Percentiles rank a stretch among this genome's conserved stretches.
Evolutionary conservation across 2,329 filamentous ascomycete species (phyloP).

Genomic region (Fusarium palustre): DNA sequence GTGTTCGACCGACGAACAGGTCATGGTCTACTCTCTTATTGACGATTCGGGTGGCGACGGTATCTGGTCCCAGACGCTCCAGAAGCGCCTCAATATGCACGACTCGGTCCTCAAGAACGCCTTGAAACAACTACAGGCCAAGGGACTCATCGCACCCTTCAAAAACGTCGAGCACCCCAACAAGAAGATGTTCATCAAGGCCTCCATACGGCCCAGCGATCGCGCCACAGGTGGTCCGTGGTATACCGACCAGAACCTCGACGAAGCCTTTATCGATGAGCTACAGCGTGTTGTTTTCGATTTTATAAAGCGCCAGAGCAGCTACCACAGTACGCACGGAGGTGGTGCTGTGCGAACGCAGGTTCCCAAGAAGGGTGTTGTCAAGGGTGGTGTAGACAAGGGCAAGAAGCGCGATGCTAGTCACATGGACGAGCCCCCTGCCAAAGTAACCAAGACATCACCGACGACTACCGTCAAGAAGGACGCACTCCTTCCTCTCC

Average conservation of each 20-base stretch:
- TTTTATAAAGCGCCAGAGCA: constrained; percentile 77
- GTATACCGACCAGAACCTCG: constrained; percentile 92
- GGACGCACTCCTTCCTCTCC: constrained; percentile 63
- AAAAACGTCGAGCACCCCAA: constrained; percentile 91
- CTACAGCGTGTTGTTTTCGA: constrained; percentile 80
- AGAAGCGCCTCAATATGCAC: constrained; percentile 83
- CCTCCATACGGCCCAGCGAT: constrained; percentile 84
- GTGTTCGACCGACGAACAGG: constrained; percentile 77
- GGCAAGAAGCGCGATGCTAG: constrained; percentile 65
- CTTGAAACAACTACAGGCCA: constrained; percentile 84
- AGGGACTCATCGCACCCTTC: constrained; percentile 86
- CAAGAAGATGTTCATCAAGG: constrained; percentile 96
- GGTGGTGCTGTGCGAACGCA: constrained; percentile 53
- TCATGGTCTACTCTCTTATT: constrained; percentile 88
- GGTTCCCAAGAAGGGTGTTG: constrained; percentile 67
- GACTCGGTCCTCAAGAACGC: constrained; percentile 83
- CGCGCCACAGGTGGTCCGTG: constrained; percentile 93
- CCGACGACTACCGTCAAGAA: constrained; percentile 45
- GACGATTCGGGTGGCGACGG: constrained; percentile 87
- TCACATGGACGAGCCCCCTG: constrained; percentile 51
- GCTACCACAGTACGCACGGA: constrained; percentile 65
- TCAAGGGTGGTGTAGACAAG: constrained; percentile 60
- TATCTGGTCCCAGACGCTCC: constrained; percentile 91
- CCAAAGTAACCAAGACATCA: constrained; percentile 47
- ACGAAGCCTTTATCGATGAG: constrained; percentile 86